A percentile compares a stretch with the other conserved stretches of the same genome.
Conservation (phyloP, 2,329 filamentous ascomycete species). For the Dothistroma pini region DNA sequence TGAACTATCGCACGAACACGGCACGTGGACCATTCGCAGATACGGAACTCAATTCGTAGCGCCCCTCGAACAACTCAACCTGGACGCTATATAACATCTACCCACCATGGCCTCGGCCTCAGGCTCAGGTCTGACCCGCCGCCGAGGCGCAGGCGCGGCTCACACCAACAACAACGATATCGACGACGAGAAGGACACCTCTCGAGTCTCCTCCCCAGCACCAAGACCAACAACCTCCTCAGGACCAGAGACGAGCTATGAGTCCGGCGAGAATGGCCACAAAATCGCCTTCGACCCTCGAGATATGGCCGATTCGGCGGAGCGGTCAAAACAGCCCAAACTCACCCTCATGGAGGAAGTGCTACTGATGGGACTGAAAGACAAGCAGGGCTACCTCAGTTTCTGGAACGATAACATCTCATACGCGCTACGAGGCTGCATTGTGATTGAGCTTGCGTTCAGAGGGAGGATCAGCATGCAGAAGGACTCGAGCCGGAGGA, state of each 20-base stretch:
- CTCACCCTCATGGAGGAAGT: conserved; percentile 99
- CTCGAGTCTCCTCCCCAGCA: conserved; percentile 63
- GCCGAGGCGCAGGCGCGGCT: conserved; percentile 61
- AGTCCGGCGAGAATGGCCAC: conserved; percentile 84
- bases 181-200: conserved; percentile 60
- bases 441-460: conserved; percentile 96
- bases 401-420: conserved; percentile 99
- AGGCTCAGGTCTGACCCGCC: conserved; percentile 70
- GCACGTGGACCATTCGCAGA: conserved; percentile 6
- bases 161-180: conserved; percentile 55
- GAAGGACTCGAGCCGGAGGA: conserved; percentile 85
- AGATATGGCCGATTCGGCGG: conserved; percentile 94
- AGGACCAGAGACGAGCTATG: conserved; percentile 75
- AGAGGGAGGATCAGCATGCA: conserved; percentile 97
- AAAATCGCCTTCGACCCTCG: conserved; percentile 97
- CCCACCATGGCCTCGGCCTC: conserved; percentile 60
- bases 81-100: background rate
- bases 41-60: conserved; percentile 7
- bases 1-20: background rate
- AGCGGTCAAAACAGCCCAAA: conserved; percentile 97
- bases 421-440: conserved; percentile 94
- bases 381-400: conserved; percentile 98
- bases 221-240: conserved; percentile 57
- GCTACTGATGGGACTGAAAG: conserved; percentile 88
- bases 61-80: conserved; percentile 7